Percentiles rank a stretch among this genome's conserved stretches.
Conservation (phyloP, 1,139 yeast species). For the Geotrichum klebahnii region DNA sequence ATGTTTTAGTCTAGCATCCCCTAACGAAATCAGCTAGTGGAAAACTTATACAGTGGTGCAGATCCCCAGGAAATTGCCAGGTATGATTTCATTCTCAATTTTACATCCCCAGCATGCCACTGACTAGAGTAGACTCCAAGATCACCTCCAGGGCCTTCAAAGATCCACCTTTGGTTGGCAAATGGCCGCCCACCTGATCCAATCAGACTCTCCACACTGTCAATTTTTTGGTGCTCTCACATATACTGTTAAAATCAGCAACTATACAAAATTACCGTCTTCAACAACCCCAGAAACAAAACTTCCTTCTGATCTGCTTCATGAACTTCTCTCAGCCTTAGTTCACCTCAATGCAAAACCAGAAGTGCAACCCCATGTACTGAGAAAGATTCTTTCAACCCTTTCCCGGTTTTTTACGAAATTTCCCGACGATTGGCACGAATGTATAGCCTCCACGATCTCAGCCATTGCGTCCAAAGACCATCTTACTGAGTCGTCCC, state of each 20-base stretch:
- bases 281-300: constrained; percentile 11
- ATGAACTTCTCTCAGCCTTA: constrained; percentile 33
- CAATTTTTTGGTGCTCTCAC: constrained; percentile 64
- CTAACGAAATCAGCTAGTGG: no score
- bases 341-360: constrained; percentile 22
- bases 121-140: constrained; percentile 39
- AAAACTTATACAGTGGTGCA: constrained; percentile 7
- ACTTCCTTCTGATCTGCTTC: constrained; percentile 23
- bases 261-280: constrained; percentile 21
- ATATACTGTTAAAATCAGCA: constrained; percentile 47
- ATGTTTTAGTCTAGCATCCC: no score
- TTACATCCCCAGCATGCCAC: not conserved
- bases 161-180: constrained; percentile 48
- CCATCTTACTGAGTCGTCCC: not conserved
- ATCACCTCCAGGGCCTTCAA: constrained; percentile 49
- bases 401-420: constrained; percentile 33
- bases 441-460: constrained; percentile 27
- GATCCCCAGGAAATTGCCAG: constrained; percentile 6
- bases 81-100: constrained; percentile 1
- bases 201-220: constrained; percentile 42
- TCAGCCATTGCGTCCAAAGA: constrained; percentile 10
- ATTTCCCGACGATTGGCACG: constrained; percentile 37
- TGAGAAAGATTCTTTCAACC: constrained; percentile 30
- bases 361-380: constrained; percentile 31
- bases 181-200: constrained; percentile 46